A percentile compares a stretch with the other conserved stretches of the same genome.
phyloP scores from a whole-genome alignment of 805 yeast species.

The Starmerella geochares region DNA sequence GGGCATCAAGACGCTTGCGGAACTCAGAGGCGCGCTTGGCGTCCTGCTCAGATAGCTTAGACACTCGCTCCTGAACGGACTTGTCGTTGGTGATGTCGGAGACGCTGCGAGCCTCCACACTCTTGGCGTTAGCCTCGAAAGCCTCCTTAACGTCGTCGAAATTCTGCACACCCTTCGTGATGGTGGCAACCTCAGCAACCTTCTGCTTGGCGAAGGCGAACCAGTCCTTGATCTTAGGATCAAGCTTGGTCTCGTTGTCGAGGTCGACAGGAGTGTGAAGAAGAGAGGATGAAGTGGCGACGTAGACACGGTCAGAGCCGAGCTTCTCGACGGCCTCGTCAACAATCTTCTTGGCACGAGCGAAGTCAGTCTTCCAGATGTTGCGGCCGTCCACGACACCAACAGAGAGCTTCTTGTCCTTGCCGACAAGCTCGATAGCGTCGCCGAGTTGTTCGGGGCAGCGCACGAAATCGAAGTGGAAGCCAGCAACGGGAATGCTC shows the following conservation, averaged over 20 bases:
- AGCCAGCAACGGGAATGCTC: slow-evolving; percentile 84
- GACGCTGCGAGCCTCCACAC: slow-evolving; percentile 73
- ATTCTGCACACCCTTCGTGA: slow-evolving; percentile 80
- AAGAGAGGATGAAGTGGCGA: slow-evolving; percentile 91
- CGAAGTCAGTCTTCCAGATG: slow-evolving; percentile 96
- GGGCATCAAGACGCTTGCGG: slow-evolving; percentile 77
- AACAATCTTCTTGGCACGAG: slow-evolving; percentile 74
- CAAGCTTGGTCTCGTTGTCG: slow-evolving; percentile 80
- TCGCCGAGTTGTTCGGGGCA: slow-evolving; percentile 91
- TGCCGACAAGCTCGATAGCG: slow-evolving; percentile 55
- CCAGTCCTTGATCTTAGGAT: slow-evolving; percentile 89
- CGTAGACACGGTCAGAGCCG: slow-evolving; percentile 63
- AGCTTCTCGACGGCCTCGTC: slow-evolving; percentile 73
- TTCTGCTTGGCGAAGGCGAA: slow-evolving; percentile 98
- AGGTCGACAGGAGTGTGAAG: slow-evolving; percentile 98
- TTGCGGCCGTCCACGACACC: slow-evolving; percentile 99
- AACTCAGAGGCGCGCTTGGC: slow-evolving; percentile 80
- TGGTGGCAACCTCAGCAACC: slow-evolving; percentile 77
- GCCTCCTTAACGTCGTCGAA: slow-evolving; percentile 53
- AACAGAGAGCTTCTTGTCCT: slow-evolving; percentile 74
- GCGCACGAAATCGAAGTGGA: slow-evolving; percentile 95
- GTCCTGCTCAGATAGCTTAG: slow-evolving; percentile 52
- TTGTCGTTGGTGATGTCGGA: slow-evolving; percentile 87
- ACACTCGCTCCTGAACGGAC: slow-evolving; percentile 78
- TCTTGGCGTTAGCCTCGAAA: slow-evolving; percentile 75